Evolutionary conservation across 116 monocot species (phyloP).

Genomic region (Zostera marina): DNA sequence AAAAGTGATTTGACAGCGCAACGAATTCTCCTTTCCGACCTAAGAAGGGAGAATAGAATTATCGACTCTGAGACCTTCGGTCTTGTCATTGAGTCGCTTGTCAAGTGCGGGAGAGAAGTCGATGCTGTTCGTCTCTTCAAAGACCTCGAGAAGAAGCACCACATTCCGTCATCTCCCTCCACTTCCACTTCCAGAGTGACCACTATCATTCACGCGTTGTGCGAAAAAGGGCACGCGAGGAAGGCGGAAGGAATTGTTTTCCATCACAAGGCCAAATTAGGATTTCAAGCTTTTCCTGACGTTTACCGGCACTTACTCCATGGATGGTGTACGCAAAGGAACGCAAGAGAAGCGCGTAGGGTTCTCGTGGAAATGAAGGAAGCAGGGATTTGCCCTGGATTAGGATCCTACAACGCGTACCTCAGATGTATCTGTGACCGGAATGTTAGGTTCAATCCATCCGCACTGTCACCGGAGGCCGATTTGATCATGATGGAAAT

Average conservation of each 20-base stretch:
- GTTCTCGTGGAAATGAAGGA: constrained; percentile 38
- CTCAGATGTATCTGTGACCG: constrained; percentile 45
- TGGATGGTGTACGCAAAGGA: constrained; percentile 54
- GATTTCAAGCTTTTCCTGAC: not conserved
- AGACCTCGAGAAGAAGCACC: constrained; percentile 11
- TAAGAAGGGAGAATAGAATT: constrained; percentile 14
- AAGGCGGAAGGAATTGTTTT: constrained; percentile 36
- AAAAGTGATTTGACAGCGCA: constrained; percentile 37
- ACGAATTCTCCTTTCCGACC: constrained; percentile 16
- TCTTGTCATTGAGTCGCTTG: constrained; percentile 19
- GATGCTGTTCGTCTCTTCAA: constrained; percentile 41
- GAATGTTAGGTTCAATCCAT: constrained; percentile 55
- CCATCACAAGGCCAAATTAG: constrained; percentile 29
- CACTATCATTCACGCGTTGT: constrained; percentile 34
- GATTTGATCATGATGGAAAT: constrained; percentile 39
- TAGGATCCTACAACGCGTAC: constrained; percentile 32
- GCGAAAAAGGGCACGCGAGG: constrained; percentile 33
- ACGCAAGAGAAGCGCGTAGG: constrained; percentile 42
- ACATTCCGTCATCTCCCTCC: not conserved
- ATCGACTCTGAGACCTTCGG: constrained; percentile 31
- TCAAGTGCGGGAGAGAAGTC: constrained; percentile 29
- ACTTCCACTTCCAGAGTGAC: constrained; percentile 1
- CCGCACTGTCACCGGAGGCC: constrained; percentile 47
- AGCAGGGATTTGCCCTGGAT: constrained; percentile 10
- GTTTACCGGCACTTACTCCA: constrained; percentile 26